Conservation (phyloP, 805 yeast species). For the Hemisphaericaspora nanyangensis region DNA sequence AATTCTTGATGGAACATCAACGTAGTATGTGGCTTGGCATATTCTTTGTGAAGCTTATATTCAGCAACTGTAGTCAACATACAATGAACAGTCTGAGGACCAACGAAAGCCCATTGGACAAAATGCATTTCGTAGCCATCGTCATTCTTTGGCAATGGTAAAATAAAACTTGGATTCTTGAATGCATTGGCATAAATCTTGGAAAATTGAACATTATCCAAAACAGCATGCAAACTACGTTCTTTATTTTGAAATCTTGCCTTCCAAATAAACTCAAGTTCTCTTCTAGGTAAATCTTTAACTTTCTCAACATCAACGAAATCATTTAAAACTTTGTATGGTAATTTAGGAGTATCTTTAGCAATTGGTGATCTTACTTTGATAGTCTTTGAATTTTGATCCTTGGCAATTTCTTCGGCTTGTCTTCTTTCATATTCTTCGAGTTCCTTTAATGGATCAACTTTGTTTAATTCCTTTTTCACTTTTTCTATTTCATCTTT, state of each 20-base stretch:
- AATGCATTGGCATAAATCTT: slow-evolving; percentile 62
- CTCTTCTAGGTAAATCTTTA: slow-evolving; percentile 49
- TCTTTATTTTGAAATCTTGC: slow-evolving; percentile 70
- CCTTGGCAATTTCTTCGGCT: slow-evolving; percentile 21
- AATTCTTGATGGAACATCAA: slow-evolving; percentile 83
- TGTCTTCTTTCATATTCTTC: slow-evolving; percentile 49
- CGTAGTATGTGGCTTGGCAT: slow-evolving; percentile 93
- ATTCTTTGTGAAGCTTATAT: slow-evolving; percentile 84
- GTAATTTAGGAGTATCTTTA: slow-evolving; percentile 35
- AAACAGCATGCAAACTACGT: slow-evolving; percentile 59
- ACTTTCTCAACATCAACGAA: slow-evolving; percentile 70
- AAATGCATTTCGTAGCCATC: slow-evolving; percentile 77
- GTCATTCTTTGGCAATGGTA: slow-evolving; percentile 74
- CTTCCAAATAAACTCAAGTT: slow-evolving; percentile 82
- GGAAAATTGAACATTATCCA: slow-evolving; percentile 57
- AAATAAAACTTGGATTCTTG: slow-evolving; percentile 75
- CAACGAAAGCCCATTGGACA: slow-evolving; percentile 91
- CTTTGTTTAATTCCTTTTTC: slow-evolving; percentile 52
- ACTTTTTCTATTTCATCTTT: slow-evolving; percentile 57
- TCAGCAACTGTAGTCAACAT: slow-evolving; percentile 89
- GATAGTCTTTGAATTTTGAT: slow-evolving; percentile 20
- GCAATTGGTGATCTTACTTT: slow-evolving; percentile 34
- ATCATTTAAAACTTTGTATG: slow-evolving; percentile 69
- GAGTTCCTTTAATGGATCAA: slow-evolving; percentile 70
- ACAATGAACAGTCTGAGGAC: slow-evolving; percentile 79